Base-by-base conservation (phyloP, 2,329 filamentous ascomycete species). In the Immersiporthe knoxdaviesiana region DNA sequence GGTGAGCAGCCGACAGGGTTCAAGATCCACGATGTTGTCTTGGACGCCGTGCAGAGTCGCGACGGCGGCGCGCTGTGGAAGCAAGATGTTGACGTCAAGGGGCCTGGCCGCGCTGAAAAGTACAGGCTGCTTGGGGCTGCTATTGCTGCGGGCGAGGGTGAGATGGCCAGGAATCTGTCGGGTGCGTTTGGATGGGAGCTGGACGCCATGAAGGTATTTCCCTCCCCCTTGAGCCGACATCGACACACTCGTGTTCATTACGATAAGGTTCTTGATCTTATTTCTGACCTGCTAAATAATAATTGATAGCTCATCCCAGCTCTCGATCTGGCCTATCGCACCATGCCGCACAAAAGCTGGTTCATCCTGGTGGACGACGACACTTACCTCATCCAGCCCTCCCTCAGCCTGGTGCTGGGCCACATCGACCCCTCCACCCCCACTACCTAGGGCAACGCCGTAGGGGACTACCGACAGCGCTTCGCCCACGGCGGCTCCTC, bases 281-380 rank as follows among this genome's bases (percentile, higher is more conserved):
- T 47, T 21, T 10, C 7, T 21, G 41, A 21, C 41, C 18, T 30
- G 32, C 56, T 65, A 54, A 44, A 47, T 54, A 7, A 39, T 35
- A 39, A 39, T 39, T 4, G 69, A 2, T 68, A 87, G 85, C 87
- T 87, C 74, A 81, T 88, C 63, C 82, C 84, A 56, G 82, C 84
- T 62, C 82, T 88, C 73, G 84, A 87, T 72, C 81, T 85, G 72
- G 79, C 83, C n/a, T 86, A 84, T 77, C 76, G 79, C 52, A 79
- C 78, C 16, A 79, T 87, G 74, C 86, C 85, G 0, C 75, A 79
- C 70, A 88, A 87, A 77, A 85, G 86, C 74, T 88, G 86, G 86
- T 88, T 87, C 73, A 75, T 88, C 71, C 82, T 88, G 71, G 75
- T 86, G 14, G 86, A 88, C 75, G 86, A 88, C 75, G 86, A 88